A percentile compares a stretch with the other conserved stretches of the same genome.
These are phyloP conservation scores for Phytopythium mirpurense DNA, from an alignment of 352 stramenopile genomes.

Conservation along the genomic window DNA sequence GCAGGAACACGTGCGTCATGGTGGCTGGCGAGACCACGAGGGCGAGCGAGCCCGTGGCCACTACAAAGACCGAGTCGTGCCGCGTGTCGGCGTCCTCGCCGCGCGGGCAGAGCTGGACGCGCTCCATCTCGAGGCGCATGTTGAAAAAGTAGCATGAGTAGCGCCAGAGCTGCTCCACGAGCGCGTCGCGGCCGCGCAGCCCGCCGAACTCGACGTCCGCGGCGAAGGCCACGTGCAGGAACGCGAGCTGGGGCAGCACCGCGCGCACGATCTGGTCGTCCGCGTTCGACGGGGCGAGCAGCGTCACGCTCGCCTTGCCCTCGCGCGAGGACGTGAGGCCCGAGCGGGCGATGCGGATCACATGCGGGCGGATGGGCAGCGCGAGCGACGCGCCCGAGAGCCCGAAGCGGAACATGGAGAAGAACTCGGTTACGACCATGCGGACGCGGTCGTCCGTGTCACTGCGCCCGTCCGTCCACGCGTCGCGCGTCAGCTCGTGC, in stretches of 20 bases:
- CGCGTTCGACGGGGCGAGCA: background rate
- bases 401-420: slow-evolving; percentile 1
- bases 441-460: too few species aligned
- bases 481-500: slow-evolving; percentile 5
- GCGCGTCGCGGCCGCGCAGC: slow-evolving; percentile 6
- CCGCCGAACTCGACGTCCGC: slow-evolving; percentile 16
- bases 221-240: slow-evolving; percentile 17
- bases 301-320: background rate
- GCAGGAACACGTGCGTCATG: slow-evolving; percentile 9
- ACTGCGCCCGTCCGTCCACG: too few species aligned
- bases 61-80: slow-evolving; percentile 9
- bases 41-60: slow-evolving; percentile 6
- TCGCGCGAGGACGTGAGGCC: background rate
- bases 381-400: background rate
- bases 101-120: slow-evolving; percentile 9
- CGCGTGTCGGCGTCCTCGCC: background rate
- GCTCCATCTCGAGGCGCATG: slow-evolving; percentile 20
- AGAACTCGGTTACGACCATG: background rate
- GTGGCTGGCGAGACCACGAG: slow-evolving; percentile 12
- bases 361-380: background rate
- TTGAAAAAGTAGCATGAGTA: slow-evolving; percentile 19
- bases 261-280: background rate
- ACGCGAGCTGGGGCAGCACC: slow-evolving; percentile 13
- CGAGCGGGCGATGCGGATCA: background rate
- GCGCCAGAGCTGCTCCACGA: slow-evolving; percentile 19